Conservation (phyloP, 768 basidiomycete genomes). For the Multifurca ochricompacta region DNA sequence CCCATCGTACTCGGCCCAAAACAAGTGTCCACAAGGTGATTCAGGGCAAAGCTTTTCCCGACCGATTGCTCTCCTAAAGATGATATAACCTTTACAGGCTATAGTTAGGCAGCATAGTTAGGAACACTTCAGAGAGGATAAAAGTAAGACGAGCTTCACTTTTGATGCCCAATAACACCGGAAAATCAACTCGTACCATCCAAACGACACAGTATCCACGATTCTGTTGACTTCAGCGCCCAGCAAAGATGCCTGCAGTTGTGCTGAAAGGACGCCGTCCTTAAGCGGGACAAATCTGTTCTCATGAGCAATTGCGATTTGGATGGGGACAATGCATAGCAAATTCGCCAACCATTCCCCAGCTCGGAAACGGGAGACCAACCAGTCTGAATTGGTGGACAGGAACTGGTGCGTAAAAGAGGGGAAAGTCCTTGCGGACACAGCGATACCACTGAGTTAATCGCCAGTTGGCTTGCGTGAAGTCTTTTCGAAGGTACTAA, state of each 20-base stretch:
- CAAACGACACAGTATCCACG: constrained; percentile 48
- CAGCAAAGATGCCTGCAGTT: constrained; percentile 46
- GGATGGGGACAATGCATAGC: constrained; percentile 57
- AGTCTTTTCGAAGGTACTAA: constrained; percentile 38
- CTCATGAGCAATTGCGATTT: constrained; percentile 50
- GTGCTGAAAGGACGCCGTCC: constrained; percentile 45
- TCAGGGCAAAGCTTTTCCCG: constrained; percentile 51
- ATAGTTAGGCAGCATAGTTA: neutral
- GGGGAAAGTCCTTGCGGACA: constrained; percentile 29
- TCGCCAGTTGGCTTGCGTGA: constrained; percentile 48
- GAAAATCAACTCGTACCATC: constrained; percentile 61
- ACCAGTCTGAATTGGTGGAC: constrained; percentile 8
- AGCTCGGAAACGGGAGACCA: constrained; percentile 34
- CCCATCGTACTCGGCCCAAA: constrained; percentile 62
- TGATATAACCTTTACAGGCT: constrained; percentile 59
- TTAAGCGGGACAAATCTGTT: constrained; percentile 59
- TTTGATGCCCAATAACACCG: constrained; percentile 56
- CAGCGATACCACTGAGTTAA: constrained; percentile 32
- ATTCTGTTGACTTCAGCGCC: constrained; percentile 54
- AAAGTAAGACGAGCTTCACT: constrained; percentile 25
- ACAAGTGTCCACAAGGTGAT: constrained; percentile 56
- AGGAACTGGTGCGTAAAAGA: constrained; percentile 23
- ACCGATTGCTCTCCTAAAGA: constrained; percentile 67
- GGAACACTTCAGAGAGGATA: neutral
- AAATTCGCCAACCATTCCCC: constrained; percentile 61